Percentiles rank a stretch among this genome's conserved stretches.
Conservation (phyloP, 2,329 filamentous ascomycete genomes). For the Pseudogymnoascus sp. region DNA sequence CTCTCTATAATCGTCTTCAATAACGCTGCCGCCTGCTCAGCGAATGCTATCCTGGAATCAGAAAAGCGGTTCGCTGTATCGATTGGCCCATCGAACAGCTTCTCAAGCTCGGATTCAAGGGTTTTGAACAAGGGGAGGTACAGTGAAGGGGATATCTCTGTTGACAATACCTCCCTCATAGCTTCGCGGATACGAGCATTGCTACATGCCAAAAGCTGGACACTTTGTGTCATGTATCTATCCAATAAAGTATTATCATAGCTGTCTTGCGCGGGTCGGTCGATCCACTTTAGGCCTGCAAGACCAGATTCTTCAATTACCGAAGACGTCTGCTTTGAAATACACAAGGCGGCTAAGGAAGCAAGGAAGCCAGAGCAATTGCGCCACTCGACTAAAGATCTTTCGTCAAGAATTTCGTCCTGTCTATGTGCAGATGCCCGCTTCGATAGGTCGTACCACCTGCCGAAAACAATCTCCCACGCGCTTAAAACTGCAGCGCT, state of each 20-base stretch:
- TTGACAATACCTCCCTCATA: constrained; percentile 56
- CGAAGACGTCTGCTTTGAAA: constrained; percentile 45
- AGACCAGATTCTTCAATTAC: constrained; percentile 49
- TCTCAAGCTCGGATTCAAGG: constrained; percentile 55
- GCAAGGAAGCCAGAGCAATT: constrained; percentile 62
- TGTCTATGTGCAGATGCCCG: constrained; percentile 46
- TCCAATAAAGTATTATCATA: constrained; percentile 52
- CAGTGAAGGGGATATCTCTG: constrained; percentile 52
- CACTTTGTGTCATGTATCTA: constrained; percentile 52
- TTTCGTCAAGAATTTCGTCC: constrained; percentile 45
- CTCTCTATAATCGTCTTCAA: constrained; percentile 55
- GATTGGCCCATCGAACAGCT: constrained; percentile 49
- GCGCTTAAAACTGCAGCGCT: constrained; percentile 58
- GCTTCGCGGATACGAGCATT: constrained; percentile 58
- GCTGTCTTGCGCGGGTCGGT: constrained; percentile 48
- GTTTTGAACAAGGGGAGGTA: constrained; percentile 56
- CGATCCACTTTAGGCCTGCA: constrained; percentile 55
- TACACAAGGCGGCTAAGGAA: constrained; percentile 57
- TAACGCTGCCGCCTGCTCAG: constrained; percentile 57
- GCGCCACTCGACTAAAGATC: constrained; percentile 53
- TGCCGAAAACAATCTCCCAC: constrained; percentile 57
- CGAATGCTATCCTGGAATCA: constrained; percentile 56
- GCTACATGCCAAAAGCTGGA: constrained; percentile 55
- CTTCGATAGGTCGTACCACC: constrained; percentile 55
- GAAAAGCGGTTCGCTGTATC: constrained; percentile 43